A percentile compares a stretch with the other conserved stretches of the same genome.
phyloP scores from a whole-genome alignment of 108 stramenopile species.

The Skeletonema tropicum region DNA sequence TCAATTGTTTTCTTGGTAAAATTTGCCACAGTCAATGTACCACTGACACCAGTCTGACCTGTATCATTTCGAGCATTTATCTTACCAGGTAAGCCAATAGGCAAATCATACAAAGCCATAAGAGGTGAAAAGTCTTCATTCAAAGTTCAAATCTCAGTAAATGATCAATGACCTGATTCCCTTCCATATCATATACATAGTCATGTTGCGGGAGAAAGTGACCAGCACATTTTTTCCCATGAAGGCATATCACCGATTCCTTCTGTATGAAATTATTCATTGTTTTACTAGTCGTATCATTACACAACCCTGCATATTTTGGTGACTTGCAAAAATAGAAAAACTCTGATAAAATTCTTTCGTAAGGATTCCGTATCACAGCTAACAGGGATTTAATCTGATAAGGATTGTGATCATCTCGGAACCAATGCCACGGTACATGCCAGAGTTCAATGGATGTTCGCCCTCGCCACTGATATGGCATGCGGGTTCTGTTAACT shows the following conservation, averaged over 20 bases:
- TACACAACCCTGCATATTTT: not conserved
- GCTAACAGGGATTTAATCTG: not conserved
- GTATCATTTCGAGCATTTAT: not conserved
- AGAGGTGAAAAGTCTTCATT: slow-evolving; percentile 1
- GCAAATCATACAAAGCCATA: not conserved
- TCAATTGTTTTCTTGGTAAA: slow-evolving; percentile 3
- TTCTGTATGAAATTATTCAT: not conserved
- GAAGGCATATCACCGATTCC: not conserved
- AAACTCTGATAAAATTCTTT: slow-evolving; percentile 4
- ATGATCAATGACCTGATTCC: slow-evolving; percentile 8
- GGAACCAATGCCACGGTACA: slow-evolving; percentile 1
- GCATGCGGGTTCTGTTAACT: not conserved
- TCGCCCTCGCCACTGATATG: not conserved
- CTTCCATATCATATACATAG: slow-evolving; percentile 7
- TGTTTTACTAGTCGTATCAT: not conserved
- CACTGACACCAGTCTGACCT: not conserved
- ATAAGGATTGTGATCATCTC: not conserved
- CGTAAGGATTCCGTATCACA: slow-evolving; percentile 5
- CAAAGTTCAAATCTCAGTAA: slow-evolving; percentile 4
- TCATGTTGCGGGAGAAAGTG: slow-evolving; percentile 7
- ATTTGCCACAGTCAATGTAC: not conserved
- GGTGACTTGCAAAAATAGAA: not conserved
- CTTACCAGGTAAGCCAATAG: not conserved
- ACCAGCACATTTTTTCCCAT: not conserved
- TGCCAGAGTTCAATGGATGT: not conserved